phyloP scores from a whole-genome alignment of 345 rosid species.

The Hypericum androsaemum region DNA sequence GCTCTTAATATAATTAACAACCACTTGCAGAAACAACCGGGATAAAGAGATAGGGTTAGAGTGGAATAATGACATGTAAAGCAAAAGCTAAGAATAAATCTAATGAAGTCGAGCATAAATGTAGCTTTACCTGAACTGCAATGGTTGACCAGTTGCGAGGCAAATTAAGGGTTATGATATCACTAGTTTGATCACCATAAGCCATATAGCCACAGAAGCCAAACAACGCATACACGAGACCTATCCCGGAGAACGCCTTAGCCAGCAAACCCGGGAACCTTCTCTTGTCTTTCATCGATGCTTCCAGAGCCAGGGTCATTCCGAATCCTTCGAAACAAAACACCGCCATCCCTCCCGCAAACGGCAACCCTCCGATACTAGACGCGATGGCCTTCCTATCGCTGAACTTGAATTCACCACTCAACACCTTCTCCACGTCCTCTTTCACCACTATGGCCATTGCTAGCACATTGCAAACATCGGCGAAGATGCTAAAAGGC shows the following conservation, averaged over 20 bases:
- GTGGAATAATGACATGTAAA: too few relatives aligned
- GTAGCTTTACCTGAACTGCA: constrained; percentile 53
- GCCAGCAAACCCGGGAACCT: constrained; percentile 53
- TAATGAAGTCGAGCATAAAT: too few relatives aligned
- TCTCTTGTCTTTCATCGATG: constrained; percentile 63
- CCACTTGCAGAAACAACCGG: too few relatives aligned
- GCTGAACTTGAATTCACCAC: constrained; percentile 56
- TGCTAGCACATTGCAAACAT: constrained; percentile 62
- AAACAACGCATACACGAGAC: constrained; percentile 50
- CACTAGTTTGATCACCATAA: constrained; percentile 69
- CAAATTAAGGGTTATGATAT: constrained; percentile 73
- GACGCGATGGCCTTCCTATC: constrained; percentile 59
- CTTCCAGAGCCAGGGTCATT: constrained; percentile 77
- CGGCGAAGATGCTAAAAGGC: constrained; percentile 77
- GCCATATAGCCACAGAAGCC: constrained; percentile 88
- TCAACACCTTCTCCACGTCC: constrained; percentile 40
- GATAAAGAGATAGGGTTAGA: too few relatives aligned
- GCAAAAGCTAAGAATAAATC: too few relatives aligned
- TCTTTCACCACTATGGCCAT: constrained; percentile 68
- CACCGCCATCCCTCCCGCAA: constrained; percentile 87
- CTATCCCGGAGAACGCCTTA: constrained; percentile 53
- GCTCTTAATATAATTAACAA: too few relatives aligned
- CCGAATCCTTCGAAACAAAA: constrained; percentile 94
- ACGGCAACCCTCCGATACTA: constrained; percentile 58
- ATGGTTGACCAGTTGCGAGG: constrained; percentile 65